Base-by-base conservation (phyloP, 805 yeast genomes). In the Candida argentea region DNA sequence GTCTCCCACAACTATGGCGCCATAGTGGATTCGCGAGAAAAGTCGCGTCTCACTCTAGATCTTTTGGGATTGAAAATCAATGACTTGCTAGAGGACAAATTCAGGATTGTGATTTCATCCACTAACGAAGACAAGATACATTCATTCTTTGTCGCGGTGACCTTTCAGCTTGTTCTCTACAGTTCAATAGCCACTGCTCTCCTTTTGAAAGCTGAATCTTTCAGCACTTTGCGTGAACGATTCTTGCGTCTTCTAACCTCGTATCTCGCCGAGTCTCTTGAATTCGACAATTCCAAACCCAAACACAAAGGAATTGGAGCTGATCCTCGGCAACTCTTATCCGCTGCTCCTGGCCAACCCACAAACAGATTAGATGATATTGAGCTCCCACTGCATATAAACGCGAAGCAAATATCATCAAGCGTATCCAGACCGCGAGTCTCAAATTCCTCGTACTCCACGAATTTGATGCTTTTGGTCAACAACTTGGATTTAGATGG, bases 331-430 rank as follows among this genome's bases (percentile, higher is more conserved):
- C n/a, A n/a, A n/a, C 26, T 41, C 4, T 26, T 43, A 4, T 26
- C 30, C 5, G 28, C 17, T 10, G 5, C 8, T 4, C 24, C 9
- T 4, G 22, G 22, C 4, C 35, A 29, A 11, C 15, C 27, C 10
- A 35, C 32, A 2, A 56, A 55, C 28, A 41, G 39, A 15, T 34
- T 57, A 5, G 65, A 60, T 27, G 40, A 52, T 14, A 47, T 61
- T 12, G 51, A 54, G 24, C 42, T 61, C 14, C 67, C 67, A 1
- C 50, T 58, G 3, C 44, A 48, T 24, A 53, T 61, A 10, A 49
- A 61, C 34, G 58, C 59, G 2, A 43, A 34, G 10, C 50, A 47
- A 15, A 37, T 61, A 6, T 36, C 46, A 2, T n/a, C n/a, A n/a
- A n/a, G n/a, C n/a, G n/a, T n/a, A n/a, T n/a, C n/a, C n/a, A n/a